phyloP scores from a whole-genome alignment of 306 rosid genomes.

The Urtica urens region DNA sequence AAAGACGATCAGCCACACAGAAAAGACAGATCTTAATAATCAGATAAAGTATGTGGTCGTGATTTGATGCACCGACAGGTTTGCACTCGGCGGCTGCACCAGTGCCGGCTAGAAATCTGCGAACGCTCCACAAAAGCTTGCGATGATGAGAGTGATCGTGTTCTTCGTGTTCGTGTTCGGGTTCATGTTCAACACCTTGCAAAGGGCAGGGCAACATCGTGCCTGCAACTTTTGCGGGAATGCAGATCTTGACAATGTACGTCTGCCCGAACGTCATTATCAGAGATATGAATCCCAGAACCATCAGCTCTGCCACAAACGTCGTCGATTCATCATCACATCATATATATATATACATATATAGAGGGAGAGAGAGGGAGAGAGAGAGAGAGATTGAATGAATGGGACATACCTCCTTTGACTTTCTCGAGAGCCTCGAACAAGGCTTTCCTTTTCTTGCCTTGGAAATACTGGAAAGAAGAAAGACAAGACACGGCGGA shows the following conservation, averaged over 20 bases:
- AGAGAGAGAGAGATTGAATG: too few relatives aligned
- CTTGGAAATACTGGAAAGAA: slow-evolving; percentile 40
- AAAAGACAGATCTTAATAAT: neutral
- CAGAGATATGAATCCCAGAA: slow-evolving; percentile 87
- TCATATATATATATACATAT: neutral
- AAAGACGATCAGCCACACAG: neutral
- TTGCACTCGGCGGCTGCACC: slow-evolving; percentile 13
- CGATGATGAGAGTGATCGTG: slow-evolving; percentile 40
- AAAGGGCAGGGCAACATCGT: slow-evolving; percentile 74
- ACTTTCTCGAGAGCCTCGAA: slow-evolving; percentile 88
- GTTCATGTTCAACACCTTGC: neutral
- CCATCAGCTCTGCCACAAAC: slow-evolving; percentile 73
- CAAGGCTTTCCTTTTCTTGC: slow-evolving; percentile 49
- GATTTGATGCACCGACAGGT: slow-evolving; percentile 19
- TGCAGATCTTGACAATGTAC: slow-evolving; percentile 48
- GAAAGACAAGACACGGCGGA: neutral
- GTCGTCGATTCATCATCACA: too few relatives aligned
- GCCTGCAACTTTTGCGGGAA: slow-evolving; percentile 28
- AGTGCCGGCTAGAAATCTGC: slow-evolving; percentile 38
- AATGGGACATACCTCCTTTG: slow-evolving; percentile 64
- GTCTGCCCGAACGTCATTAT: slow-evolving; percentile 76
- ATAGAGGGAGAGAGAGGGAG: too few relatives aligned
- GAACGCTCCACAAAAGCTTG: slow-evolving; percentile 55
- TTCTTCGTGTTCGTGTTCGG: neutral
- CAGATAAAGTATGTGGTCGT: neutral